Conservation (phyloP, 148 eudicot genomes). For the Polygonum maritimum region DNA sequence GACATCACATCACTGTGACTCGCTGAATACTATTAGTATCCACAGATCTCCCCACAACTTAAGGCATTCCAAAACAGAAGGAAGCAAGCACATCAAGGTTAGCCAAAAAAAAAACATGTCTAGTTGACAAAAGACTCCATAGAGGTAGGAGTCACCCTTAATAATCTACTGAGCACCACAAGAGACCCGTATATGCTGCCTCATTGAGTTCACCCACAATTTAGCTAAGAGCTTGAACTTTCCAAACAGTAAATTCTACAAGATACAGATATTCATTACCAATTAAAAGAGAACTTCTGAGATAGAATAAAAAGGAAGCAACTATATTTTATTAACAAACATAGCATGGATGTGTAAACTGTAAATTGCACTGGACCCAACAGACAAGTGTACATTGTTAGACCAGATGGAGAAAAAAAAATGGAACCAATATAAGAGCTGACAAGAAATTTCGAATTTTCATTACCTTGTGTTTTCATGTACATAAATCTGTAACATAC, state of each 20-base stretch:
- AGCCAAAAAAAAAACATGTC: slow-evolving; percentile 8
- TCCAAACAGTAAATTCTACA: not conserved
- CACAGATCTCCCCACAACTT: not conserved
- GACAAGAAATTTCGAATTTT: not conserved
- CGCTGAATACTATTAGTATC: not conserved
- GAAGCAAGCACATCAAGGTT: slow-evolving; percentile 2
- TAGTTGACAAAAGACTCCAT: slow-evolving; percentile 19
- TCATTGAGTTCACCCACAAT: not conserved
- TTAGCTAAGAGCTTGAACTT: not conserved
- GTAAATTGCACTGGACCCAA: not conserved
- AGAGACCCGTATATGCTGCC: not conserved
- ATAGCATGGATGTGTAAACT: not conserved
- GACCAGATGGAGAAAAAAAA: not conserved
- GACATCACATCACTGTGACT: not conserved
- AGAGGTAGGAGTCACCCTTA: slow-evolving; percentile 12
- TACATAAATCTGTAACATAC: slow-evolving; percentile 6
- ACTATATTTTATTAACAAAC: not conserved
- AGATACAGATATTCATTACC: not conserved
- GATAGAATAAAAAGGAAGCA: not conserved
- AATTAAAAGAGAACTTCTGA: not conserved
- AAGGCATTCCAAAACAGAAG: not conserved
- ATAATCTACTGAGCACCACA: not conserved
- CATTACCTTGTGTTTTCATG: not conserved
- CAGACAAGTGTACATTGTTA: not conserved
- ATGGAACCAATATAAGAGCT: not conserved